Base-by-base conservation (phyloP, 2,329 filamentous ascomycete species). In the Penicillium hesseltinei region DNA sequence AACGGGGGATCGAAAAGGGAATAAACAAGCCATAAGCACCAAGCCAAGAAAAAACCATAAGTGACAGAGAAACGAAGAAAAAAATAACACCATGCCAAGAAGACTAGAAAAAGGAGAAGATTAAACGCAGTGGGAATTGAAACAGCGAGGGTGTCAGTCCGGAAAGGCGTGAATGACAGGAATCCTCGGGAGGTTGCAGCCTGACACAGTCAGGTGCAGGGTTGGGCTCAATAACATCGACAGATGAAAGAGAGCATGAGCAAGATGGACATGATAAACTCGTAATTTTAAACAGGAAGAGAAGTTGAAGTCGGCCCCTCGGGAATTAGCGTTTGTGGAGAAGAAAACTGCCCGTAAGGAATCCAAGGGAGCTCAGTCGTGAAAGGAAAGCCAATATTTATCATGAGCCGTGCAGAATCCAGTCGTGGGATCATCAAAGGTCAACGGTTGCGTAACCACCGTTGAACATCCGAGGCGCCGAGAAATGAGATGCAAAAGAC, bases 261-360 rank as follows among this genome's bases (percentile, higher is more conserved):
- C 62, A 62, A 51, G 59, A 54, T 50, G 59, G 61, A 64, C 61
- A 66, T 66, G 63, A 65, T 62, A 62, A 63, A 62, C 64, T 66
- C 66, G 56, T 63, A 68, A 70, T 66, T 73, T 70, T 66, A 45
- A 58, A 69, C 69, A 71, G 57, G 62, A 62, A 67, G 54, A 63
- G 62, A 64, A 67, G 61, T 59, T 54, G 60, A 62, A 57, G 54
- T 55, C 36, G 58, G 50, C 58, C 47, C 54, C 47, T 51, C 39
- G 40, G 43, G 29, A 25, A 51, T 48, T 58, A 53, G 49, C 42
- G 55, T 47, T 39, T 53, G 58, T 55, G 50, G 39, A 31, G 45
- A 49, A 54, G 38, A 63, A 58, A 63, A 55, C 52, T 56, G 62
- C 57, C 56, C 40, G 36, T 51, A 43, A 44, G 48, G 45, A 60